Evolutionary conservation across 192 early-diverging fungal genomes (phyloP).

Genomic region (Gonapodya sp.): DNA sequence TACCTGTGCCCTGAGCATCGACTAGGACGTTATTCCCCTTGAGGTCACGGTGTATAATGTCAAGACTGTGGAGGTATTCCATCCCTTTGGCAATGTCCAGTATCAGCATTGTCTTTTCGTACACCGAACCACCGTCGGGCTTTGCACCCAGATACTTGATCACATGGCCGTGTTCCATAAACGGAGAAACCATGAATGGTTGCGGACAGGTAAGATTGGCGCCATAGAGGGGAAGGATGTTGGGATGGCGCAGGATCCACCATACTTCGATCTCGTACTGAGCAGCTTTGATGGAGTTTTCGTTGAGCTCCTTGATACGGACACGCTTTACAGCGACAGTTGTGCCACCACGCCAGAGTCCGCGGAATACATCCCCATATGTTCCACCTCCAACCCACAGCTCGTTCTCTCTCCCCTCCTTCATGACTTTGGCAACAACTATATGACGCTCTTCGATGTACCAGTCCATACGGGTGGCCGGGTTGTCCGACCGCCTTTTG

Average conservation of each 20-base stretch:
- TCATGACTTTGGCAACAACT: too few species aligned
- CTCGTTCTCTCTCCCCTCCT: too few species aligned
- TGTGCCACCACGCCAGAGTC: too few species aligned
- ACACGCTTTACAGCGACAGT: too few species aligned
- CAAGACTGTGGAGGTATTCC: not conserved
- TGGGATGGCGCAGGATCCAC: not conserved
- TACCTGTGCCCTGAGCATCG: conserved; percentile 64
- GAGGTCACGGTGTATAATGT: conserved; percentile 95
- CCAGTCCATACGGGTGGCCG: too few species aligned
- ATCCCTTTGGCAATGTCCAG: not conserved
- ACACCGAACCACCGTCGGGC: not conserved
- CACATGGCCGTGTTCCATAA: not conserved
- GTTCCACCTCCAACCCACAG: too few species aligned
- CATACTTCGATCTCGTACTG: not conserved
- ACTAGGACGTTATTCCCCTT: conserved; percentile 92
- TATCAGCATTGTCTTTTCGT: not conserved
- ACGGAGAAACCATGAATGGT: not conserved
- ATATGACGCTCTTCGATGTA: too few species aligned
- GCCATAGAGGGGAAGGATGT: not conserved
- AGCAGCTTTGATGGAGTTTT: not conserved
- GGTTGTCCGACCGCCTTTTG: too few species aligned
- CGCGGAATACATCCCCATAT: too few species aligned
- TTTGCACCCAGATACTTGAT: not conserved
- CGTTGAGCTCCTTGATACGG: too few species aligned
- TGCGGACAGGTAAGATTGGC: not conserved